Conservation (phyloP, 495 filamentous ascomycete species). For the Trichoderma gamsii region DNA sequence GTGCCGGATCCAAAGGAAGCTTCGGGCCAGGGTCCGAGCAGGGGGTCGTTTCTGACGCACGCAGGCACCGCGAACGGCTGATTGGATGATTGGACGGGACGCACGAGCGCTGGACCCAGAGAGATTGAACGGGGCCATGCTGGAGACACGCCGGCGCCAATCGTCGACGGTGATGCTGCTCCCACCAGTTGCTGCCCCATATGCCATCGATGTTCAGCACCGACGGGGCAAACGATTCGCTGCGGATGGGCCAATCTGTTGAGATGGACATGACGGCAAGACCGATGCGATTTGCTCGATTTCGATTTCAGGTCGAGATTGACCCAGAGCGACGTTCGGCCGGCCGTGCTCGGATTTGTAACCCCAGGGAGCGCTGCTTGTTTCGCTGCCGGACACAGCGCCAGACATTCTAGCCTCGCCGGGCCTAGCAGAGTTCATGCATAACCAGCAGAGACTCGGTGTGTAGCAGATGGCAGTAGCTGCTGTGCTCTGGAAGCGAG, state of each 20-base stretch:
- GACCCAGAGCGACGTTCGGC: background rate
- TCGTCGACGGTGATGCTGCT: background rate
- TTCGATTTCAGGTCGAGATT: background rate
- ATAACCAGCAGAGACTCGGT: background rate
- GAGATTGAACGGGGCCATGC: slow-evolving; percentile 10
- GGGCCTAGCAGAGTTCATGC: background rate
- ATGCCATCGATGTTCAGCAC: too few species aligned
- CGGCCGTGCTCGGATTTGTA: background rate
- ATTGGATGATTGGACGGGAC: slow-evolving; percentile 11
- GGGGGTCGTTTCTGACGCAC: slow-evolving; percentile 4
- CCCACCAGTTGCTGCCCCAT: too few species aligned
- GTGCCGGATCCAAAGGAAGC: background rate
- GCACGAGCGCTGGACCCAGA: background rate
- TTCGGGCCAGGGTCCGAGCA: slow-evolving; percentile 2
- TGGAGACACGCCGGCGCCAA: background rate
- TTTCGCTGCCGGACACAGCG: background rate
- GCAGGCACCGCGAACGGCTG: background rate
- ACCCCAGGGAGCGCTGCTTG: background rate
- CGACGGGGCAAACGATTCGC: too few species aligned
- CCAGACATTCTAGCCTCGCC: background rate
- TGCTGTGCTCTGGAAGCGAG: too few species aligned
- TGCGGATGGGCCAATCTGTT: too few species aligned
- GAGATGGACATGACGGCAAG: too few species aligned
- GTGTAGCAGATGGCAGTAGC: too few species aligned
- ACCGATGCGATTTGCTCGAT: background rate